These are phyloP conservation scores for Paramecium sonneborni DNA, from an alignment of 73 alveolate genomes.

Conservation along the genomic window DNA sequence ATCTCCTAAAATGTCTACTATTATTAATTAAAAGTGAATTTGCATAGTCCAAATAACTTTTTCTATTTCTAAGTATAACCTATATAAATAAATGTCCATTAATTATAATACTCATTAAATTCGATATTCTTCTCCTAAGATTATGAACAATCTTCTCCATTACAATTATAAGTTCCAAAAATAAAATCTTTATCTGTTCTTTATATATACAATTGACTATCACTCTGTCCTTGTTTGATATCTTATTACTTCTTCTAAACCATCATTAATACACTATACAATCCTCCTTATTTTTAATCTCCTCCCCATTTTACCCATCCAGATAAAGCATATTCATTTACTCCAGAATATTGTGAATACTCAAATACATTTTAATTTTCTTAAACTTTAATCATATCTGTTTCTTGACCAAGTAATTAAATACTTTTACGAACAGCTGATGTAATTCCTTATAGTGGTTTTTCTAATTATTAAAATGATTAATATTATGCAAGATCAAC, in stretches of 20 bases:
- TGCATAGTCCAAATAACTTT: background rate
- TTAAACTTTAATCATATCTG: background rate
- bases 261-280: background rate
- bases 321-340: slow-evolving; percentile 10
- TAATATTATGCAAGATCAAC: background rate
- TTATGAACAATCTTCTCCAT: slow-evolving; percentile 14
- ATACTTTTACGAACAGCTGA: background rate
- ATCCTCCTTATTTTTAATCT: background rate
- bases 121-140: background rate
- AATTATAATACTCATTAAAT: slow-evolving; percentile 10
- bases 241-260: slow-evolving; percentile 16
- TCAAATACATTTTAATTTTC: background rate
- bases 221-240: background rate
- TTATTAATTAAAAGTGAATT: slow-evolving; percentile 20
- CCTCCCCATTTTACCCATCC: slow-evolving; percentile 56
- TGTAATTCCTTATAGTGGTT: background rate
- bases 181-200: background rate
- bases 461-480: background rate
- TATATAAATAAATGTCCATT: slow-evolving; percentile 33
- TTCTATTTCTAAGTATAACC: background rate
- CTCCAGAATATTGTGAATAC: background rate
- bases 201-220: background rate
- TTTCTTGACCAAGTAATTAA: background rate
- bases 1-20: background rate
- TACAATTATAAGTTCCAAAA: background rate